These are phyloP conservation scores for Eragrostis curvula DNA, from an alignment of 176 grass and related monocot genomes.

Conservation along the genomic window DNA sequence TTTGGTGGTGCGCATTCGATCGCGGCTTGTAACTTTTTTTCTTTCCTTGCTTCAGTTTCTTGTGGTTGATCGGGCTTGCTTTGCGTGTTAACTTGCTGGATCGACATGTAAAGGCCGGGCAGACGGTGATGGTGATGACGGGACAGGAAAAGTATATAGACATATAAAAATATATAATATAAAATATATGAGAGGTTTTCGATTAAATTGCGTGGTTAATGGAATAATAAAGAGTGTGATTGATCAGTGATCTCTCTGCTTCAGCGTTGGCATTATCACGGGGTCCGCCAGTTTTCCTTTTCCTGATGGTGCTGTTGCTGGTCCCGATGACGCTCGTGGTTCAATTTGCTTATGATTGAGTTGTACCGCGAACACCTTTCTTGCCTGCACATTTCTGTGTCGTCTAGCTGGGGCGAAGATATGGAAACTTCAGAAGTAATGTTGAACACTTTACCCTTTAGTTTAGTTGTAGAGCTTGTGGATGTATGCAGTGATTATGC, in stretches of 20 bases:
- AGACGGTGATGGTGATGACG: conserved; percentile 7
- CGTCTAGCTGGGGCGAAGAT: background rate
- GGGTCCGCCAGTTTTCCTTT: conserved; percentile 13
- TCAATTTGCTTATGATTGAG: conserved; percentile 40
- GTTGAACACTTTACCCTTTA: no score
- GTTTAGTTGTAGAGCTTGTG: no score
- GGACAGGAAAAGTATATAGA: conserved; percentile 3
- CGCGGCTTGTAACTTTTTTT: conserved; percentile 19
- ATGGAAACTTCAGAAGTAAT: background rate
- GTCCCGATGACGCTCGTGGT: conserved; percentile 30
- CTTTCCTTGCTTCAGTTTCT: background rate
- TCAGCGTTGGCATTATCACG: conserved; percentile 18
- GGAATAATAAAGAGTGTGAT: conserved; percentile 28
- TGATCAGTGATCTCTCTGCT: background rate
- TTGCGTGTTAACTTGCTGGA: conserved; percentile 6
- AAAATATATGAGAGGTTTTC: conserved; percentile 4
- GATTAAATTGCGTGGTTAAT: conserved; percentile 37
- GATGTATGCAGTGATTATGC: no score
- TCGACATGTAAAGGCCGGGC: conserved; percentile 26
- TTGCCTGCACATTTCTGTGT: background rate
- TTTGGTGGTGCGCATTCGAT: conserved; percentile 17
- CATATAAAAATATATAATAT: background rate
- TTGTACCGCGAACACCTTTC: background rate
- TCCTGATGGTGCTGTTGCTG: conserved; percentile 4
- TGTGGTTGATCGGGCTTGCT: conserved; percentile 6